Percentiles rank a stretch among this genome's conserved stretches.
Conservation (phyloP, 2,329 filamentous ascomycete species). For the Capronia americana region DNA sequence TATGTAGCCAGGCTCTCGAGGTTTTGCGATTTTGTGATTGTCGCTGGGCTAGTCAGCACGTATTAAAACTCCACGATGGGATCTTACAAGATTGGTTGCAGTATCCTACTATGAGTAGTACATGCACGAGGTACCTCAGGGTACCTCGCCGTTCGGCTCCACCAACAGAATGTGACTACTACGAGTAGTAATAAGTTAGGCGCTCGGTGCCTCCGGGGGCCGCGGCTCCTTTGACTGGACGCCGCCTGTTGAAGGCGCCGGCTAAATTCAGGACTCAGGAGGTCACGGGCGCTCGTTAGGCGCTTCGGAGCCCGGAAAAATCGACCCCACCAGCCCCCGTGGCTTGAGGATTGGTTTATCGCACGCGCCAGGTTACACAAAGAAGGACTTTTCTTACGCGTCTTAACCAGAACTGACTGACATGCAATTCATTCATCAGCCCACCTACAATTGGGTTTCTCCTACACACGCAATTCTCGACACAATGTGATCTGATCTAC, state of each 20-base stretch:
- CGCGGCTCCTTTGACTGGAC: background rate
- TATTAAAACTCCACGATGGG: background rate
- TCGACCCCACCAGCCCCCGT: background rate
- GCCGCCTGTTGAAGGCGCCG: background rate
- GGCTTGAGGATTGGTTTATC: background rate
- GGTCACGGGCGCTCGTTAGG: background rate
- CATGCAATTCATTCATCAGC: background rate
- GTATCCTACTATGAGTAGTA: too few relatives aligned
- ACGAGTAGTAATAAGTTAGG: too few relatives aligned
- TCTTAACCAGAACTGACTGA: background rate
- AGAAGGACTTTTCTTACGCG: background rate
- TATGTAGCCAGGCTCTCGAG: background rate
- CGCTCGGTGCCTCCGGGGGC: background rate
- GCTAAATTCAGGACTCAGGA: background rate
- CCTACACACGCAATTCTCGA: background rate
- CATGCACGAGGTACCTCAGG: background rate
- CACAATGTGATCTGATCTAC: too few relatives aligned
- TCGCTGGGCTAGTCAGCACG: background rate
- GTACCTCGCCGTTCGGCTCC: background rate
- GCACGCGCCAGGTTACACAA: background rate
- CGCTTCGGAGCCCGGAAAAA: background rate
- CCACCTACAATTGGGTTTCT: background rate
- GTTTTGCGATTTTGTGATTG: background rate
- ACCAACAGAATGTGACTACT: background rate
- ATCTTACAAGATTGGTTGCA: background rate